Evolutionary conservation across 495 filamentous ascomycete species (phyloP).

Genomic region (Xylaria longipes): DNA sequence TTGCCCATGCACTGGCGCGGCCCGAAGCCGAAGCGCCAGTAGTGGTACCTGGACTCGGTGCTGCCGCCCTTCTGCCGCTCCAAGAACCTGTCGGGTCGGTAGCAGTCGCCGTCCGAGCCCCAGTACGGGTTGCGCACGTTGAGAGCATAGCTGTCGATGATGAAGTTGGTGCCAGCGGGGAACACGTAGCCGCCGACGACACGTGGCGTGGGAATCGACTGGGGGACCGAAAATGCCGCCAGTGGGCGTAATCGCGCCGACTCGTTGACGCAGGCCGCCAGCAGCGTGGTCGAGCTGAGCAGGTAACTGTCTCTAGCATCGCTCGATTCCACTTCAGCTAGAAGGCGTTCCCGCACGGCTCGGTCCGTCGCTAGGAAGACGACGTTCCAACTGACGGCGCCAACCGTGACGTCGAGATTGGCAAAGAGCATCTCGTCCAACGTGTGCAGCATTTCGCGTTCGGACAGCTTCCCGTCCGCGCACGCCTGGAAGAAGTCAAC

Average conservation of each 20-base stretch:
- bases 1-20: constrained; percentile 41
- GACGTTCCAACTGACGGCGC: constrained; percentile 45
- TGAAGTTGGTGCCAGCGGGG: constrained; percentile 38
- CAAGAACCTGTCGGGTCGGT: constrained; percentile 3
- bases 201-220: constrained; percentile 41
- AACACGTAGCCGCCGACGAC: constrained; percentile 35
- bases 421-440: constrained; percentile 53
- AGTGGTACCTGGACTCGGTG: constrained; percentile 24
- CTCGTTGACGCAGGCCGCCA: constrained; percentile 43
- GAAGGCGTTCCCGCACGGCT: constrained; percentile 26
- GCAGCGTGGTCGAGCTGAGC: constrained; percentile 28
- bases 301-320: constrained; percentile 26
- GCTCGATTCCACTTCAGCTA: not conserved
- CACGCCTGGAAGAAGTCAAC: constrained; percentile 22
- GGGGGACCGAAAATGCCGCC: constrained; percentile 45
- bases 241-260: constrained; percentile 43
- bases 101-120: constrained; percentile 38
- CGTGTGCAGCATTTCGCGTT: constrained; percentile 43
- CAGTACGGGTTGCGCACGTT: constrained; percentile 47
- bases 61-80: not conserved
- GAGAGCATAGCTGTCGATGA: constrained; percentile 47
- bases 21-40: constrained; percentile 45
- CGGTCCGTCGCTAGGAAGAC: constrained; percentile 46
- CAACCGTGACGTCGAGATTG: constrained; percentile 53
- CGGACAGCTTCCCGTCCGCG: not conserved